phyloP scores from a whole-genome alignment of 768 basidiomycete genomes.

The Ramaria rubella region DNA sequence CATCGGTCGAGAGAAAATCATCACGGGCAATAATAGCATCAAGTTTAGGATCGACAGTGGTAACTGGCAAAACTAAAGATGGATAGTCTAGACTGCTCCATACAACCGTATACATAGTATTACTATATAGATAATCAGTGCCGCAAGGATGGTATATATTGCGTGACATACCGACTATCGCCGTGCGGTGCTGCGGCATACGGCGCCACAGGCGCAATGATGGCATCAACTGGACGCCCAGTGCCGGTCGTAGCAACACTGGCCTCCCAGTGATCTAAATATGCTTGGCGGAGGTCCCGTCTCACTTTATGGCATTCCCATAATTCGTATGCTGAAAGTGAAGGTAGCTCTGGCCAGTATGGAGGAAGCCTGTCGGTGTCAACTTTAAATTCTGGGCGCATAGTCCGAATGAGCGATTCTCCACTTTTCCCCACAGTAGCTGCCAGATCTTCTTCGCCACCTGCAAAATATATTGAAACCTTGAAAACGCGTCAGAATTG shows the following conservation, averaged over 20 bases:
- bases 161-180: conserved; percentile 37
- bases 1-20: conserved; percentile 41
- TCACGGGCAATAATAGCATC: conserved; percentile 43
- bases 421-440: conserved; percentile 33
- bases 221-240: conserved; percentile 68
- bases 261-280: conserved; percentile 58
- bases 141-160: neutral
- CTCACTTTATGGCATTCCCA: conserved; percentile 61
- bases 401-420: conserved; percentile 49
- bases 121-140: conserved; percentile 26
- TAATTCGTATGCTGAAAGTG: neutral
- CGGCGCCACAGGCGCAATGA: conserved; percentile 59
- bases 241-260: conserved; percentile 50
- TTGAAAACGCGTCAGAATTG: no score
- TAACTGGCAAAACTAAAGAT: conserved; percentile 58
- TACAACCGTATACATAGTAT: conserved; percentile 46
- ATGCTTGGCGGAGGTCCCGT: conserved; percentile 44
- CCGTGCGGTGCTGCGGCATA: conserved; percentile 62
- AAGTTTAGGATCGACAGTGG: conserved; percentile 45
- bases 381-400: conserved; percentile 34
- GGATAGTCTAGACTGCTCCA: conserved; percentile 69
- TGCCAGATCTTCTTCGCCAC: conserved; percentile 40
- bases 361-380: conserved; percentile 9
- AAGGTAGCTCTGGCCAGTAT: conserved; percentile 34
- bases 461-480: conserved; percentile 44